Conservation (phyloP, 2,329 filamentous ascomycete genomes). For the Diaporthe velutina region DNA sequence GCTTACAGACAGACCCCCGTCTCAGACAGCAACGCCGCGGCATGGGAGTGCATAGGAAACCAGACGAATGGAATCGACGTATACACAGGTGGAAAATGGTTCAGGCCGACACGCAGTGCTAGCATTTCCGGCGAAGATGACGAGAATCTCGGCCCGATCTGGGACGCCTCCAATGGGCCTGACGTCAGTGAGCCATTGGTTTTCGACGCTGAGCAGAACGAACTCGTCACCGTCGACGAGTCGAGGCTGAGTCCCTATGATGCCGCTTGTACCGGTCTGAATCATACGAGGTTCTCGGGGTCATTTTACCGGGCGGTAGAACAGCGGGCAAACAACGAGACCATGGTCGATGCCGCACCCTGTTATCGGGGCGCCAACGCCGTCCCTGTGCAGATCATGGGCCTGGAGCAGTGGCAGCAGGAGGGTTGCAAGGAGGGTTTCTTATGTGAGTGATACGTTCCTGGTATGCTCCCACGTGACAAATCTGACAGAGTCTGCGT, state of each 20-base stretch:
- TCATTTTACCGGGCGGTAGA: conserved; percentile 53
- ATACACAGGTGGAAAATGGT: conserved; percentile 57
- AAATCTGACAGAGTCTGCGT: conserved; percentile 21
- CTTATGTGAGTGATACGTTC: conserved; percentile 52
- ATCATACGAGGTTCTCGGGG: conserved; percentile 56
- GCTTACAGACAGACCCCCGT: conserved; percentile 47
- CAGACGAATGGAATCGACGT: conserved; percentile 55
- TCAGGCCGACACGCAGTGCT: conserved; percentile 47
- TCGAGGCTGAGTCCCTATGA: conserved; percentile 51
- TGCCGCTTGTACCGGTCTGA: conserved; percentile 56
- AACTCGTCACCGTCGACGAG: conserved; percentile 45
- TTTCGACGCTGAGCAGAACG: conserved; percentile 45
- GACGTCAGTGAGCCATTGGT: conserved; percentile 46
- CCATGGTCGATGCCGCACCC: conserved; percentile 53
- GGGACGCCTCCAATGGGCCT: conserved; percentile 54
- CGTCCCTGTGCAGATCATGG: conserved; percentile 56
- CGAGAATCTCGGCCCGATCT: conserved; percentile 44
- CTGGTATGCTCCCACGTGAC: neutral
- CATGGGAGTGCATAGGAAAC: conserved; percentile 61
- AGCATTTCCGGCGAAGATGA: conserved; percentile 37
- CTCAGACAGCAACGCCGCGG: conserved; percentile 41
- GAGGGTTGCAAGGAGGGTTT: conserved; percentile 57
- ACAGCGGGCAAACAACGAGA: conserved; percentile 44
- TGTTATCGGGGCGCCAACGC: conserved; percentile 54
- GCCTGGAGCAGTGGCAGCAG: conserved; percentile 50